These are phyloP conservation scores for Psilocybe tampanensis DNA, from an alignment of 768 basidiomycete genomes.

Conservation along the genomic window DNA sequence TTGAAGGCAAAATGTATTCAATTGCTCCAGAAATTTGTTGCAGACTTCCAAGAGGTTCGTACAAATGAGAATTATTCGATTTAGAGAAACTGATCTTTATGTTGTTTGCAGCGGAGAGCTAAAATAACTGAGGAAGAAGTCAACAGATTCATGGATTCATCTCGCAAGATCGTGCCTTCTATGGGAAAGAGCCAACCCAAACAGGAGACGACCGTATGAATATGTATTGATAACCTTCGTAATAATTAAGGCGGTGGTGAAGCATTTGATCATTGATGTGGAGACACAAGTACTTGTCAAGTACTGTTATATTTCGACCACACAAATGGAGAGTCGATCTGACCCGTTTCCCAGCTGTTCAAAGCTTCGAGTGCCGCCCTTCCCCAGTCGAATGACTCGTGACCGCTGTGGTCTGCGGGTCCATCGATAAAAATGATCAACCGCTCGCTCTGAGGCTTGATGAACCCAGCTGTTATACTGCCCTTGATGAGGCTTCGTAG, in stretches of 20 bases:
- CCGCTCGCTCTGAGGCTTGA: slow-evolving; percentile 57
- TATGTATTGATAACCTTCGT: neutral
- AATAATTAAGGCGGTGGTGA: neutral
- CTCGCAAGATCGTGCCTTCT: slow-evolving; percentile 70
- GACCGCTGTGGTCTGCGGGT: slow-evolving; percentile 51
- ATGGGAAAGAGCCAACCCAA: slow-evolving; percentile 39
- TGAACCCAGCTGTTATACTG: slow-evolving; percentile 74
- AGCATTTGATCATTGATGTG: too few relatives aligned
- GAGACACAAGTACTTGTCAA: neutral
- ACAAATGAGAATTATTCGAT: neutral
- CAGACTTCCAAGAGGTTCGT: slow-evolving; percentile 76
- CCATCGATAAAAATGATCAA: slow-evolving; percentile 81
- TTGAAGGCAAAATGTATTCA: slow-evolving; percentile 89
- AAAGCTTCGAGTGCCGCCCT: slow-evolving; percentile 64
- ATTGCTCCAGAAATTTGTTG: slow-evolving; percentile 79
- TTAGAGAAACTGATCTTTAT: neutral
- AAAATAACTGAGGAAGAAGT: slow-evolving; percentile 80
- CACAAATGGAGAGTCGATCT: slow-evolving; percentile 39
- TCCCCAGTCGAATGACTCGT: slow-evolving; percentile 79
- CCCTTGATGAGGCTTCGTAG: slow-evolving; percentile 74
- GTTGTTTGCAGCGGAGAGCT: slow-evolving; percentile 62
- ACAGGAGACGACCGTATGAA: slow-evolving; percentile 6
- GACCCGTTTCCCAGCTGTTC: slow-evolving; percentile 53
- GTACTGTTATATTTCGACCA: slow-evolving; percentile 39
- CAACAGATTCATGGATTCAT: slow-evolving; percentile 77